Percentiles rank a stretch among this genome's conserved stretches.
These are phyloP conservation scores for Paxillus ammoniavirescens DNA, from an alignment of 768 basidiomycete species.

Conservation along the genomic window DNA sequence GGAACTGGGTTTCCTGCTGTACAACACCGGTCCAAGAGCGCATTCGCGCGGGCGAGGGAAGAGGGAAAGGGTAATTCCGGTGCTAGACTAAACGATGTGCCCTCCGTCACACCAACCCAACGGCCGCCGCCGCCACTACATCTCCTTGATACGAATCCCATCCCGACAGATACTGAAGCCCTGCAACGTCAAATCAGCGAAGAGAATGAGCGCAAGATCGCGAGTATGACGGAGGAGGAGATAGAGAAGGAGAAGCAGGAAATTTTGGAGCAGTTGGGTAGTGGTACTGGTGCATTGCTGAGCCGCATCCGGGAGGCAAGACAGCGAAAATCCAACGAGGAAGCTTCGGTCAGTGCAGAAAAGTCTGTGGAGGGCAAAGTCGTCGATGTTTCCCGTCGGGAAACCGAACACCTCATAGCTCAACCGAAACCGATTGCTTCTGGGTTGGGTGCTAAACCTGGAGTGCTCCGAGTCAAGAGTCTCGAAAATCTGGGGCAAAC, in stretches of 20 bases:
- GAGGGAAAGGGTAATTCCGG: constrained; percentile 26
- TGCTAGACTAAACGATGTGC: constrained; percentile 12
- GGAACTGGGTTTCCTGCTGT: constrained; percentile 61
- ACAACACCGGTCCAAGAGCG: constrained; percentile 62
- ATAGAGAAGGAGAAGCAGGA: constrained; percentile 62
- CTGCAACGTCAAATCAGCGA: constrained; percentile 60
- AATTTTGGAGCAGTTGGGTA: constrained; percentile 71
- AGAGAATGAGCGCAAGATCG: constrained; percentile 65
- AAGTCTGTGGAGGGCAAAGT: background rate
- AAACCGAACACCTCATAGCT: background rate
- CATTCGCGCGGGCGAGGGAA: constrained; percentile 53
- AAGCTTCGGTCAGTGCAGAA: background rate
- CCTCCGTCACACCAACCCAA: constrained; percentile 28
- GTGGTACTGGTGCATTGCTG: constrained; percentile 60
- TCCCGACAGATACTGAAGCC: constrained; percentile 29
- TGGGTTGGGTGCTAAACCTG: constrained; percentile 18
- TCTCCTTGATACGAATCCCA: constrained; percentile 9
- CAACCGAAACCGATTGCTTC: constrained; percentile 4
- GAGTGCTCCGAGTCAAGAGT: constrained; percentile 30
- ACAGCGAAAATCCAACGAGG: background rate
- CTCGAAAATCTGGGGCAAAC: constrained; percentile 25
- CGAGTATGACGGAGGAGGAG: constrained; percentile 70
- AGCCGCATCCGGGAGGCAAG: constrained; percentile 20
- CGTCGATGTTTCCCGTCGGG: background rate
- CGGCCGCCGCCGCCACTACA: background rate